These are phyloP conservation scores for Paramyrothecium sp. DNA, from an alignment of 2,329 filamentous ascomycete genomes.

Conservation along the genomic window DNA sequence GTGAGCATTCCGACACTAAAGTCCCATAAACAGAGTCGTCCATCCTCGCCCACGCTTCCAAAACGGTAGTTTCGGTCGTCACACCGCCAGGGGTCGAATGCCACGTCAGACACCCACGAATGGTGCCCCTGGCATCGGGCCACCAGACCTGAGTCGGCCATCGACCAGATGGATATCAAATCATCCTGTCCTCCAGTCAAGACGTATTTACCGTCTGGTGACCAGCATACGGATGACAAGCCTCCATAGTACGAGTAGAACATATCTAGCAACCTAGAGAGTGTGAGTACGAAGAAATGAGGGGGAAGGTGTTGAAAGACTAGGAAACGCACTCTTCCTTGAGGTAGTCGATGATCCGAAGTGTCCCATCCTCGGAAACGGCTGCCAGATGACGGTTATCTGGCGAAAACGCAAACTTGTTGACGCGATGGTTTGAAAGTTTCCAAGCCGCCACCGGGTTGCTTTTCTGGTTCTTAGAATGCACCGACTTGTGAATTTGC, in stretches of 20 bases:
- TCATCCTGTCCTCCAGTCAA: constrained; percentile 96
- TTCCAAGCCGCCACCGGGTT: constrained; percentile 95
- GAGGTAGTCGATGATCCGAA: constrained; percentile 89
- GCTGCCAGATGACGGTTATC: constrained; percentile 84
- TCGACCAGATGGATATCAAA: constrained; percentile 91
- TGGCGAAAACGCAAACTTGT: constrained; percentile 88
- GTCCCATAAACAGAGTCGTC: constrained; percentile 89
- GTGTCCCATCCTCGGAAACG: constrained; percentile 85
- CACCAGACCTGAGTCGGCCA: constrained; percentile 79
- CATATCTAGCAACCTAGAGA: constrained; percentile 71
- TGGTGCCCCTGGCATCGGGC: constrained; percentile 93
- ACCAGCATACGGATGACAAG: constrained; percentile 93
- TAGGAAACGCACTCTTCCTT: constrained; percentile 69
- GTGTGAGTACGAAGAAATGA: constrained; percentile 7
- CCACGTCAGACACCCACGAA: constrained; percentile 90
- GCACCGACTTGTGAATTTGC: constrained; percentile 83
- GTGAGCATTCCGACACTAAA: constrained; percentile 97
- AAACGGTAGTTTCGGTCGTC: constrained; percentile 95
- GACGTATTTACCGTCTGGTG: constrained; percentile 93
- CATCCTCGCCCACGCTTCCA: constrained; percentile 93
- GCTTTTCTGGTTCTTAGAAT: constrained; percentile 87
- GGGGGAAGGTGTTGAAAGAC: too few species aligned
- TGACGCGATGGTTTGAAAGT: constrained; percentile 84
- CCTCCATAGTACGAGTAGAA: constrained; percentile 94
- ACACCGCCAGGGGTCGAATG: constrained; percentile 96